Percentiles rank a stretch among this genome's conserved stretches.
phyloP scores from a whole-genome alignment of 179 eudicot species.

The Nepenthes alata region DNA sequence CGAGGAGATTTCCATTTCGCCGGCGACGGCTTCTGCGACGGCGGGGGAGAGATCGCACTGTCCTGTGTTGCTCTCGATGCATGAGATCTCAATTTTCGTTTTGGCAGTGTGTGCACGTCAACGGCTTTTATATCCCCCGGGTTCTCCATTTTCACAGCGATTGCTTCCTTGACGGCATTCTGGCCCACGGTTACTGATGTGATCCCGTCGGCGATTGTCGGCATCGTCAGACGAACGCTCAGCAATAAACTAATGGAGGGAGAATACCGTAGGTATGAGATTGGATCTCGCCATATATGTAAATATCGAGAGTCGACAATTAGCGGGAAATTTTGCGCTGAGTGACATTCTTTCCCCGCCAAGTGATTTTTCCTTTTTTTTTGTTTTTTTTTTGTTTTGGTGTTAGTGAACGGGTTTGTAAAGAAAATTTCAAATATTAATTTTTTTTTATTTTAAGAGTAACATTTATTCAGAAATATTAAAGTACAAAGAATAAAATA shows the following conservation, averaged over 20 bases:
- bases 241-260: not conserved
- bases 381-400: too few species aligned
- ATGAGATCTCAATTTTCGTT: constrained; percentile 38
- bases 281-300: not conserved
- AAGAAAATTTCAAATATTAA: too few species aligned
- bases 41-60: constrained; percentile 8
- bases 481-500: too few species aligned
- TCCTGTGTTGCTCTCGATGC: constrained; percentile 17
- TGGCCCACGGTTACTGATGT: constrained; percentile 19
- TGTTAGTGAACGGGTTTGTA: too few species aligned
- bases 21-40: constrained; percentile 14
- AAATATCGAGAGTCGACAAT: too few species aligned
- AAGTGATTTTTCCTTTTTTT: too few species aligned
- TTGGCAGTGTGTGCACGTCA: constrained; percentile 22
- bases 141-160: not conserved
- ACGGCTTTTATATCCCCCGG: constrained; percentile 6
- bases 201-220: constrained; percentile 27
- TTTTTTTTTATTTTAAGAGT: too few species aligned
- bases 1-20: constrained; percentile 45
- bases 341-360: too few species aligned
- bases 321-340: too few species aligned
- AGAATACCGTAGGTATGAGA: not conserved
- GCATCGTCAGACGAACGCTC: constrained; percentile 18
- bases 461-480: too few species aligned
- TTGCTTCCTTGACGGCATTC: not conserved